phyloP scores from a whole-genome alignment of 2,329 filamentous ascomycete species.

The Fusarium albosuccineum region DNA sequence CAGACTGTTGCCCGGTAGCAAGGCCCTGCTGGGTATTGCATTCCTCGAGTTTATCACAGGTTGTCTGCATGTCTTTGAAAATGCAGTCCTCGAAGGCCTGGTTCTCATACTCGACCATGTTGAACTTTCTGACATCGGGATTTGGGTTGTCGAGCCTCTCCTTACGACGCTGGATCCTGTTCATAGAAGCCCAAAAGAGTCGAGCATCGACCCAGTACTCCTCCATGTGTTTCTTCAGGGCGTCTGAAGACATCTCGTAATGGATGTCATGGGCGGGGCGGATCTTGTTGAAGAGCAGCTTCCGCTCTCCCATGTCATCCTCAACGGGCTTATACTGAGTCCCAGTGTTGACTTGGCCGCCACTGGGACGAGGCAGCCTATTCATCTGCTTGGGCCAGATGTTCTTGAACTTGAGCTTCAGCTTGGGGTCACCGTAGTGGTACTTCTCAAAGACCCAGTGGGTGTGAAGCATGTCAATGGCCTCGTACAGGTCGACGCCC shows the following conservation, averaged over 20 bases:
- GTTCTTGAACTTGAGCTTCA: slow-evolving; percentile 45
- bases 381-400: slow-evolving; percentile 40
- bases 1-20: not conserved
- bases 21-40: slow-evolving; percentile 9
- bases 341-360: slow-evolving; percentile 13
- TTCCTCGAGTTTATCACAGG: slow-evolving; percentile 22
- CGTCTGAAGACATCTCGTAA: slow-evolving; percentile 36
- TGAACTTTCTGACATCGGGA: slow-evolving; percentile 35
- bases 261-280: slow-evolving; percentile 40
- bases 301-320: slow-evolving; percentile 28
- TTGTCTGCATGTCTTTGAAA: slow-evolving; percentile 36
- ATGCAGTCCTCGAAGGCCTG: slow-evolving; percentile 52
- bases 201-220: slow-evolving; percentile 26
- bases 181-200: slow-evolving; percentile 19
- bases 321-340: not conserved
- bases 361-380: slow-evolving; percentile 45
- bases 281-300: slow-evolving; percentile 26
- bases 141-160: slow-evolving; percentile 5
- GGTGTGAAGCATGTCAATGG: slow-evolving; percentile 49
- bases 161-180: not conserved
- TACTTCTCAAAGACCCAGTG: slow-evolving; percentile 53
- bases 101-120: slow-evolving; percentile 54
- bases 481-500: slow-evolving; percentile 48
- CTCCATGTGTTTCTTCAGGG: slow-evolving; percentile 30
- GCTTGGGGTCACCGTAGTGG: slow-evolving; percentile 48